A percentile compares a stretch with the other conserved stretches of the same genome.
phyloP scores from a whole-genome alignment of 106 monocot species.

The Acorus gramineus region DNA sequence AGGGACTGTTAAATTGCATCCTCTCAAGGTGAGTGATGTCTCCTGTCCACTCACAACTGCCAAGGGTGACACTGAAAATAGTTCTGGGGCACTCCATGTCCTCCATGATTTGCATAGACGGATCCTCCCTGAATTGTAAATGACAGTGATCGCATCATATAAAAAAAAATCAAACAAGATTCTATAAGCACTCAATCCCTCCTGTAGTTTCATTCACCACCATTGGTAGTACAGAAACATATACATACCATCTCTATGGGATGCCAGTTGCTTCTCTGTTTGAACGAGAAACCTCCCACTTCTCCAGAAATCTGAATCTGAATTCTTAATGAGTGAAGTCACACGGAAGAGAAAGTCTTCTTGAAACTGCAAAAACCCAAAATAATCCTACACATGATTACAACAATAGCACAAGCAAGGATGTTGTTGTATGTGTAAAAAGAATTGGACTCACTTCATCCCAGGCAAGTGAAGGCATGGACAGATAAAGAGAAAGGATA shows the following conservation, averaged over 20 bases:
- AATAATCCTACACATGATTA: neutral
- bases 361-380: constrained; percentile 55
- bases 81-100: constrained; percentile 74
- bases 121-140: constrained; percentile 42
- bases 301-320: constrained; percentile 80
- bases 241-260: constrained; percentile 75
- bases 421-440: no score
- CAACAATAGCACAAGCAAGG: neutral
- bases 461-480: constrained; percentile 70
- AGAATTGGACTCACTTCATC: constrained; percentile 38
- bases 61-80: constrained; percentile 71
- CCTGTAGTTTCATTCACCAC: no score
- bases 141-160: neutral
- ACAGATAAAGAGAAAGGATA: constrained; percentile 74
- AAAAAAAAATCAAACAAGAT: neutral
- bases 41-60: constrained; percentile 83
- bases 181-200: neutral
- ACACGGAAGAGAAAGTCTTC: constrained; percentile 55
- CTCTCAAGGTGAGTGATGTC: constrained; percentile 57
- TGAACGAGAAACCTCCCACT: constrained; percentile 76
- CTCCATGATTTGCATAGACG: constrained; percentile 72
- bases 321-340: constrained; percentile 41
- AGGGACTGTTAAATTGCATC: constrained; percentile 72
- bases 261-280: constrained; percentile 54
- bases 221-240: no score